phyloP scores from a whole-genome alignment of 2,329 filamentous ascomycete species.

The Huntiella omanensis region DNA sequence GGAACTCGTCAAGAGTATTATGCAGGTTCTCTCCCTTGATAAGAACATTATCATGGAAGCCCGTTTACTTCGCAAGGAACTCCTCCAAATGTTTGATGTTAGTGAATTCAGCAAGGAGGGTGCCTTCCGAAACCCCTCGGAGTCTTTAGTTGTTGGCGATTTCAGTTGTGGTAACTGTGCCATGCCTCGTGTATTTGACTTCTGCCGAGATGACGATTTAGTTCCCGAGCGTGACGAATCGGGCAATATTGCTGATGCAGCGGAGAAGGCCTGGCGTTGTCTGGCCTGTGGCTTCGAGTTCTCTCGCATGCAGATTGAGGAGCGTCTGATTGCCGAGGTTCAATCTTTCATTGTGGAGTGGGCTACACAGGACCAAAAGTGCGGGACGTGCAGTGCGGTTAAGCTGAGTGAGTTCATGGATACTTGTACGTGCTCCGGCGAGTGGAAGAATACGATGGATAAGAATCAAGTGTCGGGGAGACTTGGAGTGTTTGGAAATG shows the following conservation, averaged over 20 bases:
- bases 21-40: slow-evolving; percentile 81
- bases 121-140: slow-evolving; percentile 71
- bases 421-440: slow-evolving; percentile 81
- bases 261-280: slow-evolving; percentile 50
- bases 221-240: slow-evolving; percentile 30
- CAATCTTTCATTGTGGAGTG: slow-evolving; percentile 61
- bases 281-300: slow-evolving; percentile 56
- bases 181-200: slow-evolving; percentile 68
- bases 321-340: slow-evolving; percentile 58
- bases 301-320: slow-evolving; percentile 65
- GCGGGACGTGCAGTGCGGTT: slow-evolving; percentile 49
- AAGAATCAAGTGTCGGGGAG: slow-evolving; percentile 44
- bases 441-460: slow-evolving; percentile 58
- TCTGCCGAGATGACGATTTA: slow-evolving; percentile 77
- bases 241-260: slow-evolving; percentile 12
- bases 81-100: slow-evolving; percentile 79
- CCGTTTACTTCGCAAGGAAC: slow-evolving; percentile 69
- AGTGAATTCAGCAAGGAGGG: slow-evolving; percentile 82
- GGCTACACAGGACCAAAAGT: slow-evolving; percentile 80
- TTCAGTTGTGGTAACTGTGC: slow-evolving; percentile 84
- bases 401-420: slow-evolving; percentile 89
- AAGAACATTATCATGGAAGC: slow-evolving; percentile 81
- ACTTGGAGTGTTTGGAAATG: slow-evolving; percentile 52
- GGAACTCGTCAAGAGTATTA: slow-evolving; percentile 79
- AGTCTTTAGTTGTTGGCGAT: slow-evolving; percentile 52